phyloP scores from a whole-genome alignment of 2,329 filamentous ascomycete genomes.

The Teratosphaeria epicoccoides region DNA sequence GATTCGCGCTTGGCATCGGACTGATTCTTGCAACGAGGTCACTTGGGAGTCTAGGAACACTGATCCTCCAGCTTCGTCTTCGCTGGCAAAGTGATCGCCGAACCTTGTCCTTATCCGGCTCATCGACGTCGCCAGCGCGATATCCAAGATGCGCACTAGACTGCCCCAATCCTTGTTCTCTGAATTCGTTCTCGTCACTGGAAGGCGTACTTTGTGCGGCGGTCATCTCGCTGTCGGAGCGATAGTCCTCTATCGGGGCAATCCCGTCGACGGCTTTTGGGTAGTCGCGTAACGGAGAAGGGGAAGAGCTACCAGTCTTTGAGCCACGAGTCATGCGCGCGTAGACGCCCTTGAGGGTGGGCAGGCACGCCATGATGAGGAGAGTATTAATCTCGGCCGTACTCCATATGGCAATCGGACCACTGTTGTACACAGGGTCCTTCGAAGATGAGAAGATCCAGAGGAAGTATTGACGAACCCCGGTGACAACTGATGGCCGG shows the following conservation, averaged over 20 bases:
- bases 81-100: not conserved
- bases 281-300: not conserved
- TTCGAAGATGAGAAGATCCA: conserved; percentile 14
- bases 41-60: not conserved
- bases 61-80: not conserved
- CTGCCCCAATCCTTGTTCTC: not conserved
- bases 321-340: not conserved
- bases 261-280: not conserved
- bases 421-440: conserved; percentile 23
- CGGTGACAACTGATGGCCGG: conserved; percentile 21
- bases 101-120: not conserved
- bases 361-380: conserved; percentile 28
- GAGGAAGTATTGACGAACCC: conserved; percentile 22
- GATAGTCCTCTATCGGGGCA: not conserved
- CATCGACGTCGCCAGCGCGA: not conserved
- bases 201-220: not conserved
- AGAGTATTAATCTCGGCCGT: conserved; percentile 27
- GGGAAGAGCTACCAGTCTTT: not conserved
- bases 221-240: not conserved
- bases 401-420: conserved; percentile 26
- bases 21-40: not conserved
- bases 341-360: conserved; percentile 25
- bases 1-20: not conserved
- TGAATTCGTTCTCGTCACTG: not conserved
- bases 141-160: not conserved